phyloP scores from a whole-genome alignment of 2,329 filamentous ascomycete species.

The Fusarium cicatricum region DNA sequence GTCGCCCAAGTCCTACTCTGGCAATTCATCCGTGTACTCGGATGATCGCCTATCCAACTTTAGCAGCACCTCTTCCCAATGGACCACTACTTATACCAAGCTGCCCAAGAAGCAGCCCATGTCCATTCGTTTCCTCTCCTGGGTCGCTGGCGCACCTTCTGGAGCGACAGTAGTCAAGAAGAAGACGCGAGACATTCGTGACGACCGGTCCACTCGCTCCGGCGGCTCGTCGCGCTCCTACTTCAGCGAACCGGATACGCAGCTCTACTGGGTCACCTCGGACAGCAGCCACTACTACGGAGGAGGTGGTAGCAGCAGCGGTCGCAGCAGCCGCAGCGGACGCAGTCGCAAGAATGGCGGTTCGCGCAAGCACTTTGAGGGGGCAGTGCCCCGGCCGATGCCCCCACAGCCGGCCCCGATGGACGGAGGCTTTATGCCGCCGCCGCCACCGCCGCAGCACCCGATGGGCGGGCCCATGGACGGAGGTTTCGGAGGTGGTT shows the following conservation, averaged over 20 bases:
- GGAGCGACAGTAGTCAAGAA: constrained; percentile 39
- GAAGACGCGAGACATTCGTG: constrained; percentile 38
- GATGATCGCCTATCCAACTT: constrained; percentile 28
- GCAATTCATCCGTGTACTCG: constrained; percentile 34
- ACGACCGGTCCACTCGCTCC: constrained; percentile 37
- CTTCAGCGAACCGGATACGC: constrained; percentile 33
- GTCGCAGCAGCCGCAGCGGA: constrained; percentile 29
- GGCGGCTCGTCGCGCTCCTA: constrained; percentile 33
- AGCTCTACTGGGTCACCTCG: constrained; percentile 38
- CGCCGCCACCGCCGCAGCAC: constrained; percentile 21
- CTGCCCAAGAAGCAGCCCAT: constrained; percentile 38
- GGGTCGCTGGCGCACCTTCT: constrained; percentile 40
- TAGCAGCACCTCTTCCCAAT: constrained; percentile 37
- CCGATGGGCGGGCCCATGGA: constrained; percentile 32
- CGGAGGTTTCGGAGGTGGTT: constrained; percentile 29
- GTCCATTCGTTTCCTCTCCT: constrained; percentile 40
- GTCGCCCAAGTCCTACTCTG: constrained; percentile 20
- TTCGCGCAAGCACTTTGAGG: constrained; percentile 39
- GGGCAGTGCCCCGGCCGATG: constrained; percentile 34
- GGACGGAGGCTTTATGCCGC: constrained; percentile 23
- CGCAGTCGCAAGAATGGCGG: constrained; percentile 30
- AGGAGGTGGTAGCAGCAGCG: constrained; percentile 22
- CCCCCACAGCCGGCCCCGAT: constrained; percentile 25
- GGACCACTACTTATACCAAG: constrained; percentile 37
- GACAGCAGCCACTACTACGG: constrained; percentile 26